phyloP scores from a whole-genome alignment of 805 yeast genomes.

The Ogataea kodamae region DNA sequence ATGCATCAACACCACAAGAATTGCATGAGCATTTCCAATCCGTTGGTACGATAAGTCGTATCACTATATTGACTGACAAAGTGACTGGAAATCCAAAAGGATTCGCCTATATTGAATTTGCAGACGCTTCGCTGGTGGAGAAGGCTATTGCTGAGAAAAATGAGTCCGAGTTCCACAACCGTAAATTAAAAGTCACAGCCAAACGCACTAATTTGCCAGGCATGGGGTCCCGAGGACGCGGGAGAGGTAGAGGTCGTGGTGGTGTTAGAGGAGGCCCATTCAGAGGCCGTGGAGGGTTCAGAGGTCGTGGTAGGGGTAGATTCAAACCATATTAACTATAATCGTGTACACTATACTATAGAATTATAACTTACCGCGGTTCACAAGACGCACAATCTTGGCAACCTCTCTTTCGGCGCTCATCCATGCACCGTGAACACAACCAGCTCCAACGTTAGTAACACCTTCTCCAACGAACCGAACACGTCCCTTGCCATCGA shows the following conservation, averaged over 20 bases:
- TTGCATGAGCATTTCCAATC: constrained; percentile 67
- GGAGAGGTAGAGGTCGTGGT: constrained; percentile 30
- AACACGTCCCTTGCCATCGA: constrained; percentile 36
- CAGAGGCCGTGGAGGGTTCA: constrained; percentile 27
- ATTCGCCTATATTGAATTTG: constrained; percentile 80
- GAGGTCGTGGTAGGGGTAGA: constrained; percentile 33
- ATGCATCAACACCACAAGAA: constrained; percentile 73
- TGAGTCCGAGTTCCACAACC: constrained; percentile 62
- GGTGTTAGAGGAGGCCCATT: constrained; percentile 21
- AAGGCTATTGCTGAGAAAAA: constrained; percentile 59
- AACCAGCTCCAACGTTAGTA: constrained; percentile 49
- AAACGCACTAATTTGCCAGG: constrained; percentile 85
- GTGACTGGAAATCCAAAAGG: constrained; percentile 82
- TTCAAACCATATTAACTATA: constrained; percentile 31
- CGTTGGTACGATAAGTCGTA: constrained; percentile 73
- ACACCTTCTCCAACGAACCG: constrained; percentile 60
- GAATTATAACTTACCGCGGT: constrained; percentile 26
- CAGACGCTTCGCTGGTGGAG: constrained; percentile 59
- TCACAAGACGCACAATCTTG: constrained; percentile 21
- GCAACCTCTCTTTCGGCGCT: constrained; percentile 49
- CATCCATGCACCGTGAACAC: constrained; percentile 57
- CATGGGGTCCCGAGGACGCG: constrained; percentile 46
- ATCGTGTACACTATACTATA: constrained; percentile 8
- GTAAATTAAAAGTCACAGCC: constrained; percentile 68
- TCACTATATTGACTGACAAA: constrained; percentile 71